Evolutionary conservation across 1,139 yeast genomes (phyloP).

Genomic region (Schwanniomyces etchellsii): DNA sequence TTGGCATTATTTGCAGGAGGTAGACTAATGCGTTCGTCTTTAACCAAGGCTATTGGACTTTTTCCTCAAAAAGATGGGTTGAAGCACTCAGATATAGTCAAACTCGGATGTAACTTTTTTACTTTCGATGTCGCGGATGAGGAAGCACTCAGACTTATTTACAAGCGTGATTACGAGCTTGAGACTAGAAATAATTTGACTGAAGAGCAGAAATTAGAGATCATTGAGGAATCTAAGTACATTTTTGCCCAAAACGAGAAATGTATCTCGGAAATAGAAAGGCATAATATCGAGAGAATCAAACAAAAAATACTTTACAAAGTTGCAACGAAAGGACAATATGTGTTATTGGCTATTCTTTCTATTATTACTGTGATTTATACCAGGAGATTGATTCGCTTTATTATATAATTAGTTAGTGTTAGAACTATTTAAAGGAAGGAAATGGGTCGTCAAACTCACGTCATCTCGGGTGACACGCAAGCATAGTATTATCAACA

Average conservation of each 20-base stretch:
- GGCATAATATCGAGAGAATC: slow-evolving; percentile 53
- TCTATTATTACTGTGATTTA: slow-evolving; percentile 20
- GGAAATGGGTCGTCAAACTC: too few species aligned
- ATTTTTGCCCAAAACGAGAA: slow-evolving; percentile 60
- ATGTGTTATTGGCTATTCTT: slow-evolving; percentile 24
- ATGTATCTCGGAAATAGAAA: slow-evolving; percentile 62
- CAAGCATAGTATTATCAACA: too few species aligned
- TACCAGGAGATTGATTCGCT: slow-evolving; percentile 16
- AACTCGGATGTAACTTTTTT: slow-evolving; percentile 65
- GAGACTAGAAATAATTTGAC: slow-evolving; percentile 63
- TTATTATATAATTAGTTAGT: too few species aligned
- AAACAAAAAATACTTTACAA: slow-evolving; percentile 54
- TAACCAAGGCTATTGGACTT: slow-evolving; percentile 62
- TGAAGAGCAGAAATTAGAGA: slow-evolving; percentile 64
- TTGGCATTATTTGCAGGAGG: slow-evolving; percentile 88
- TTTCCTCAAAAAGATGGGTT: slow-evolving; percentile 70
- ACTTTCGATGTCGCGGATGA: slow-evolving; percentile 69
- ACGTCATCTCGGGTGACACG: too few species aligned
- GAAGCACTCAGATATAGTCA: slow-evolving; percentile 54
- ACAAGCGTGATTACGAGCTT: slow-evolving; percentile 73
- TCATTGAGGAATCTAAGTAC: slow-evolving; percentile 62
- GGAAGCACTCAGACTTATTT: slow-evolving; percentile 54
- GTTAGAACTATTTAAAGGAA: too few species aligned
- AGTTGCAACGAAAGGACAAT: slow-evolving; percentile 44
- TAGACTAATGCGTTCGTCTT: slow-evolving; percentile 60